A percentile compares a stretch with the other conserved stretches of the same genome.
These are phyloP conservation scores for Penicillium nucicola DNA, from an alignment of 495 filamentous ascomycete species.

Conservation along the genomic window DNA sequence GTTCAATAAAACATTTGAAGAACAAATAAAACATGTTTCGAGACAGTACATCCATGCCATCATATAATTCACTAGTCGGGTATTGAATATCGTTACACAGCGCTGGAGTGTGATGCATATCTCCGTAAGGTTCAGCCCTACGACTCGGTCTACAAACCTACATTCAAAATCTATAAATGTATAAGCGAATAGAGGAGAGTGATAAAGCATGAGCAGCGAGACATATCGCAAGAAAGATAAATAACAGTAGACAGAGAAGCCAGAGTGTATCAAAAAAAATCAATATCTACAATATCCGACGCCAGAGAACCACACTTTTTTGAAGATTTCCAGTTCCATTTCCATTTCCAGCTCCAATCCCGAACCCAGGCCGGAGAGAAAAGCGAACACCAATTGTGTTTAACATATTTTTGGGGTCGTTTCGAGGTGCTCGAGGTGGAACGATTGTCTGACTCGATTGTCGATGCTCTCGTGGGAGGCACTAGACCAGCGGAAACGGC, in stretches of 20 bases:
- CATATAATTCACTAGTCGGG: too few relatives aligned
- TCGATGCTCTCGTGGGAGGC: not conserved
- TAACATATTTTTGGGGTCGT: not conserved
- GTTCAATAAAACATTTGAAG: conserved; percentile 2
- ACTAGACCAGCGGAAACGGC: not conserved
- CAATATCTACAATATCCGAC: conserved; percentile 34
- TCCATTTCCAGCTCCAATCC: conserved; percentile 20
- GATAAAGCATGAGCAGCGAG: conserved; percentile 9
- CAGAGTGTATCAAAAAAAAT: conserved; percentile 28
- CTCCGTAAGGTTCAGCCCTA: not conserved
- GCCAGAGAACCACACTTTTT: conserved; percentile 31
- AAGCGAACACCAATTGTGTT: conserved; percentile 5
- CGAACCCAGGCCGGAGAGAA: not conserved
- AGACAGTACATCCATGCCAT: too few relatives aligned
- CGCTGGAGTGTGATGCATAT: too few relatives aligned
- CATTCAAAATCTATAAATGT: not conserved
- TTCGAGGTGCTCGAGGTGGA: not conserved
- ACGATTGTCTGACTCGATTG: not conserved
- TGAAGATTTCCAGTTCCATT: conserved; percentile 8
- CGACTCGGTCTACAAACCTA: not conserved
- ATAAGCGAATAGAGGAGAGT: not conserved
- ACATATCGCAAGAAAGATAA: conserved; percentile 2
- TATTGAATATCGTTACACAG: too few relatives aligned
- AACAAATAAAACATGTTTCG: conserved; percentile 3
- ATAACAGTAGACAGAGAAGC: conserved; percentile 7